phyloP scores from a whole-genome alignment of 2,329 filamentous ascomycete genomes.

The Penicillium sp. region DNA sequence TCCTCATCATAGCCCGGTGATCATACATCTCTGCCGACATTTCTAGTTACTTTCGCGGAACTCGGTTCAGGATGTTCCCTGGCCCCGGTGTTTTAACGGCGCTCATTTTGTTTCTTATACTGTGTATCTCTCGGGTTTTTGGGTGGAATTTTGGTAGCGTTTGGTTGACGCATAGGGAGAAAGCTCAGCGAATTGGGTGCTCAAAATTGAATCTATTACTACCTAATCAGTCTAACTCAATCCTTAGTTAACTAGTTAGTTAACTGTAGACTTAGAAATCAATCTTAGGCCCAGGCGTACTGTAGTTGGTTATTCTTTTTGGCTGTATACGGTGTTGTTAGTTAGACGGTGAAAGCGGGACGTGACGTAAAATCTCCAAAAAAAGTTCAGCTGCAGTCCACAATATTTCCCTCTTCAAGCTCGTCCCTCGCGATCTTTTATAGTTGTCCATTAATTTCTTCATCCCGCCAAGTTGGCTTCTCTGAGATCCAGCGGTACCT shows the following conservation, averaged over 20 bases:
- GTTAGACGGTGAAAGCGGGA: background rate
- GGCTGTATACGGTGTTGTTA: background rate
- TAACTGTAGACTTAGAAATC: too few species aligned
- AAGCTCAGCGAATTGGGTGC: conserved; percentile 17
- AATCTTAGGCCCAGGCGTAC: background rate
- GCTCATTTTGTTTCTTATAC: conserved; percentile 13
- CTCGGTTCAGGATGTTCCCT: conserved; percentile 5
- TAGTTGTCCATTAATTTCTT: background rate
- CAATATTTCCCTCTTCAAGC: background rate
- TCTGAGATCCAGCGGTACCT: conserved; percentile 27
- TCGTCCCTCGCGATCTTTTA: background rate
- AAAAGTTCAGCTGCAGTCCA: conserved; percentile 4
- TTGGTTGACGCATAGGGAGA: conserved; percentile 16
- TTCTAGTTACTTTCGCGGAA: conserved; percentile 10
- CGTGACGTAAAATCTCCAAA: background rate
- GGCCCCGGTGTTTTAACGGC: conserved; percentile 21
- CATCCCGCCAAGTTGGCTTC: conserved; percentile 36
- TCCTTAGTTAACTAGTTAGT: background rate
- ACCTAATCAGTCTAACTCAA: background rate
- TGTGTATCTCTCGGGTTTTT: conserved; percentile 13
- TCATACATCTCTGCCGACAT: conserved; percentile 14
- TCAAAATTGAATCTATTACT: conserved; percentile 15
- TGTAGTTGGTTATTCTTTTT: background rate
- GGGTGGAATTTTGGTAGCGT: conserved; percentile 18
- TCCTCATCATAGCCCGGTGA: conserved; percentile 17